phyloP scores from a whole-genome alignment of 2,329 filamentous ascomycete species.

The Monosporascus sp. region DNA sequence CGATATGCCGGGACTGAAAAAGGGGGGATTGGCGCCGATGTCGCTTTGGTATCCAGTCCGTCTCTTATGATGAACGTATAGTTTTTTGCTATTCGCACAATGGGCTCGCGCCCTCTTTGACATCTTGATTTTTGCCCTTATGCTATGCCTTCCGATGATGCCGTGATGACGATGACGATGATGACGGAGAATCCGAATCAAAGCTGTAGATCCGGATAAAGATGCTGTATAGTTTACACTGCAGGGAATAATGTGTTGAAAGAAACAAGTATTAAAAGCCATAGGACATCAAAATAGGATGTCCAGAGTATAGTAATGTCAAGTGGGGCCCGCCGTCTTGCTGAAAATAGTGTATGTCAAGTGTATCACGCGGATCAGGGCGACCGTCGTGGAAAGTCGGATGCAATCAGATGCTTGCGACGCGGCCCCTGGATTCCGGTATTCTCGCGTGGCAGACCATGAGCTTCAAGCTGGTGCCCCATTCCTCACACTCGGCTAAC shows the following conservation, averaged over 20 bases:
- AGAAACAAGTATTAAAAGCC: not conserved
- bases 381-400: not conserved
- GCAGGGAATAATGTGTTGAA: not conserved
- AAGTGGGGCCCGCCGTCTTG: not conserved
- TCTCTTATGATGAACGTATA: slow-evolving; percentile 10
- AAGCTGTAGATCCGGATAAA: not conserved
- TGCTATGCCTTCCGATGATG: not conserved
- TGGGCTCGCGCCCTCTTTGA: slow-evolving; percentile 22
- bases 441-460: slow-evolving; percentile 89
- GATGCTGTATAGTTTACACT: not conserved
- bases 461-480: slow-evolving; percentile 81
- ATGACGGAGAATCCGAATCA: not conserved
- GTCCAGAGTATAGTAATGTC: not conserved
- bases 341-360: not conserved
- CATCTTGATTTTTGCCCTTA: slow-evolving; percentile 15
- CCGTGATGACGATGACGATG: not conserved
- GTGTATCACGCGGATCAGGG: not conserved
- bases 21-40: slow-evolving; percentile 7
- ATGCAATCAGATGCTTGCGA: slow-evolving; percentile 40
- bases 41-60: slow-evolving; percentile 15
- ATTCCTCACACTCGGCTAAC: slow-evolving; percentile 78
- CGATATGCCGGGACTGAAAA: not conserved
- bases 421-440: slow-evolving; percentile 47
- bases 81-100: slow-evolving; percentile 5
- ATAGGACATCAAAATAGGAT: not conserved